These are phyloP conservation scores for Phytophthora tentaculata DNA, from an alignment of 352 stramenopile species.

Conservation along the genomic window DNA sequence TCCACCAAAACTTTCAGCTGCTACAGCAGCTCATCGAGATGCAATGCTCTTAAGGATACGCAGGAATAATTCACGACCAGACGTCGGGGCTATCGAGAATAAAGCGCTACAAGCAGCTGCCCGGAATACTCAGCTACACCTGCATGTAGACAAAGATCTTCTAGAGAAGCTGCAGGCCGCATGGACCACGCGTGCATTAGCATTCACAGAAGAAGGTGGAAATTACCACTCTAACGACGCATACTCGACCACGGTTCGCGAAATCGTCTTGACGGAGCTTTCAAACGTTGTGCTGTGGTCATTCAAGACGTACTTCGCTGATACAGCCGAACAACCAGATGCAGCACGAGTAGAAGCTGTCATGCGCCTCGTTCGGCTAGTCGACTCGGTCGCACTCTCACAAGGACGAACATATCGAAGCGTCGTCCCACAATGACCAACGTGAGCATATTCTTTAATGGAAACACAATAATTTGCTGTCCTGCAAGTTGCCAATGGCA, in stretches of 20 bases:
- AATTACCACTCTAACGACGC: background rate
- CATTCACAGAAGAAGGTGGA: background rate
- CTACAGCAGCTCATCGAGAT: conserved; percentile 46
- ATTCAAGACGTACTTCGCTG: conserved; percentile 59
- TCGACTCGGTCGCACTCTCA: conserved; percentile 49
- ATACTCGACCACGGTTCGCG: conserved; percentile 44
- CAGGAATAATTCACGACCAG: conserved; percentile 22
- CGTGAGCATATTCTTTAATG: background rate
- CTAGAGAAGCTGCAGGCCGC: conserved; percentile 35
- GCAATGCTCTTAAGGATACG: conserved; percentile 48
- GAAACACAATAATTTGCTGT: too few relatives aligned
- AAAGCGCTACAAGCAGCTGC: conserved; percentile 3
- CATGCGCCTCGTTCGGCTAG: conserved; percentile 53
- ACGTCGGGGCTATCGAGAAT: conserved; percentile 25
- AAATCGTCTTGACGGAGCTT: conserved; percentile 57
- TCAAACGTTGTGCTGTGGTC: conserved; percentile 58
- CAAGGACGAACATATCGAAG: conserved; percentile 41
- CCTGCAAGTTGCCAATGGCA: too few relatives aligned
- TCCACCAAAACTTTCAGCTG: conserved; percentile 27
- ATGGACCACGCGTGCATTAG: conserved; percentile 9
- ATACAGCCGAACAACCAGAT: conserved; percentile 34
- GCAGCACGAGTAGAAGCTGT: conserved; percentile 38
- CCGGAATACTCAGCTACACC: background rate
- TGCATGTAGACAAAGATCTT: conserved; percentile 20
- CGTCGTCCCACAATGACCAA: conserved; percentile 19